phyloP scores from a whole-genome alignment of 768 basidiomycete genomes.

The Rhodocollybia butyracea region DNA sequence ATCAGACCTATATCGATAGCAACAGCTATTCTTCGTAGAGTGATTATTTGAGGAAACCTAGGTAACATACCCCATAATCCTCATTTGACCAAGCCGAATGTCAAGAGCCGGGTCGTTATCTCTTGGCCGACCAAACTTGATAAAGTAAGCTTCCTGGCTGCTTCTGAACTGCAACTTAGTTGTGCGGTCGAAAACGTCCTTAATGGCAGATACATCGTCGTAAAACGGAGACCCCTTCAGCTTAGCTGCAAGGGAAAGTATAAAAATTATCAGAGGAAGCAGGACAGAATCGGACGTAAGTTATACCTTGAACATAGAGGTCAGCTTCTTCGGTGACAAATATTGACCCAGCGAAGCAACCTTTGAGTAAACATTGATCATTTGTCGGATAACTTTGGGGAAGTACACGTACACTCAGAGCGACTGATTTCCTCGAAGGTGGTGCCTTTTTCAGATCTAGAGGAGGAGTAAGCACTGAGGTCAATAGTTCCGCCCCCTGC shows the following conservation, averaged over 20 bases:
- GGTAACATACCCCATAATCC: conserved; percentile 27
- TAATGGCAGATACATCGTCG: conserved; percentile 33
- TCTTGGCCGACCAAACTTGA: conserved; percentile 37
- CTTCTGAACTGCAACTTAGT: conserved; percentile 43
- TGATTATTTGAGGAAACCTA: background rate
- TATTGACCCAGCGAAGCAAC: conserved; percentile 34
- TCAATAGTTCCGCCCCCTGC: conserved; percentile 46
- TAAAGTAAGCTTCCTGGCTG: conserved; percentile 33
- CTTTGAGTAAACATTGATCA: background rate
- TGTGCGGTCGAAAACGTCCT: conserved; percentile 33
- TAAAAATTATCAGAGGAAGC: background rate
- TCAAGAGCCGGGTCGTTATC: conserved; percentile 35
- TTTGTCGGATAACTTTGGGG: background rate
- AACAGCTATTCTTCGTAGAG: background rate
- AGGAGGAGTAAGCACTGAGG: conserved; percentile 36
- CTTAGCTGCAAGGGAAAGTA: conserved; percentile 10
- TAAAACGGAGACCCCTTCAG: background rate
- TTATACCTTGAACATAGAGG: conserved; percentile 27
- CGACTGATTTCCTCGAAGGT: conserved; percentile 35
- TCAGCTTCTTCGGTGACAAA: conserved; percentile 33
- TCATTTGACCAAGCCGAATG: conserved; percentile 36
- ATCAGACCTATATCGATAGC: conserved; percentile 9
- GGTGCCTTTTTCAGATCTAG: conserved; percentile 19
- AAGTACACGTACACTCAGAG: conserved; percentile 26
- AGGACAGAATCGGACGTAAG: background rate